Evolutionary conservation across 2,329 filamentous ascomycete genomes (phyloP).

Genomic region (Xylariaceae sp.): DNA sequence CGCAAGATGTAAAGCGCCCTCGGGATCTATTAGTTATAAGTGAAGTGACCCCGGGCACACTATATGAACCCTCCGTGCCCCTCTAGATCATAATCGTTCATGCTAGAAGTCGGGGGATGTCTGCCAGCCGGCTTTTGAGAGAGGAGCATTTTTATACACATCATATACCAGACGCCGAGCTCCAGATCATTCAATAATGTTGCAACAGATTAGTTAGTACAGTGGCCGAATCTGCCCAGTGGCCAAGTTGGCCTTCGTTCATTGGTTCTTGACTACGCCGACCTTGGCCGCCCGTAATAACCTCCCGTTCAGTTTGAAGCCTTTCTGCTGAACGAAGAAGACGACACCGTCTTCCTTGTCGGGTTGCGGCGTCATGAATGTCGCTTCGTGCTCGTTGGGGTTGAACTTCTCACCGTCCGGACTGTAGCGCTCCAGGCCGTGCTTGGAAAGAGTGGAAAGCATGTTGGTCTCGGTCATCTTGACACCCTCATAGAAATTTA

Average conservation of each 20-base stretch:
- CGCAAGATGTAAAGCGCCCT: too few relatives aligned
- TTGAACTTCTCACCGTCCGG: constrained; percentile 84
- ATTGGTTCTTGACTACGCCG: constrained; percentile 78
- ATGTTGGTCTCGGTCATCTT: constrained; percentile 93
- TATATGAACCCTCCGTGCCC: constrained; percentile 8
- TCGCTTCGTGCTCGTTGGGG: constrained; percentile 93
- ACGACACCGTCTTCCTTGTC: constrained; percentile 87
- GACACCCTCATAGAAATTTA: constrained; percentile 76
- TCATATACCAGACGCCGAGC: constrained; percentile 18
- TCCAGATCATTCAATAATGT: constrained; percentile 12
- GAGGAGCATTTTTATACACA: constrained; percentile 25
- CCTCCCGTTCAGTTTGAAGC: constrained; percentile 87
- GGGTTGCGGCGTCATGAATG: constrained; percentile 82
- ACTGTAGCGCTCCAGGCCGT: constrained; percentile 85
- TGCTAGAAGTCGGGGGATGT: constrained; percentile 9
- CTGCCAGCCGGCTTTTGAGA: constrained; percentile 18
- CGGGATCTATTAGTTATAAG: too few relatives aligned
- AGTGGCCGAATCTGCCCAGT: constrained; percentile 13
- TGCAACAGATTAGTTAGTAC: constrained; percentile 15
- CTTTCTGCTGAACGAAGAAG: constrained; percentile 91
- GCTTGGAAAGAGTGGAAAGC: constrained; percentile 82
- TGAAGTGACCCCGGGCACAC: constrained; percentile 8
- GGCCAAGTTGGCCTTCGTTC: constrained; percentile 6
- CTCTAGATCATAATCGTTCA: constrained; percentile 10
- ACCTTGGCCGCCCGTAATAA: constrained; percentile 90